Conservation (phyloP, 1,139 yeast species). For the Kodamaea plutei region DNA sequence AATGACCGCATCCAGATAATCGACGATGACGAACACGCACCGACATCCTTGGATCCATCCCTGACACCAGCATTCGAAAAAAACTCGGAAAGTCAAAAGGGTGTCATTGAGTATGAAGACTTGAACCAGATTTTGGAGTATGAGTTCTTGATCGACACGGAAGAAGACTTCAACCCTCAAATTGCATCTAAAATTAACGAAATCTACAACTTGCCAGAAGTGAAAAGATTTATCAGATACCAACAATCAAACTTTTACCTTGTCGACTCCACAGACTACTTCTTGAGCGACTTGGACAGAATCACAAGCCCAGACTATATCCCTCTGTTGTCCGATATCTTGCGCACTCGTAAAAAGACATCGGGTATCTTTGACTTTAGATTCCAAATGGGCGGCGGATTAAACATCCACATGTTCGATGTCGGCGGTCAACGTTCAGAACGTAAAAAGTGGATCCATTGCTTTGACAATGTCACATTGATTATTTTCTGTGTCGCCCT, state of each 20-base stretch:
- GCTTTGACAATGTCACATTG: constrained; percentile 87
- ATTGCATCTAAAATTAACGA: constrained; percentile 44
- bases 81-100: not conserved
- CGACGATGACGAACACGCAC: constrained; percentile 6
- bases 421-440: constrained; percentile 95
- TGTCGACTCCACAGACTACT: constrained; percentile 84
- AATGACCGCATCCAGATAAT: constrained; percentile 8
- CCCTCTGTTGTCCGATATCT: constrained; percentile 73
- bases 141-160: constrained; percentile 47
- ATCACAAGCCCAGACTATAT: constrained; percentile 58
- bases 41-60: not conserved
- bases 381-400: constrained; percentile 68
- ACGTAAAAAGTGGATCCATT: constrained; percentile 93
- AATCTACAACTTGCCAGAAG: constrained; percentile 56
- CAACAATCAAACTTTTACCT: constrained; percentile 75
- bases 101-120: constrained; percentile 34
- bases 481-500: constrained; percentile 88
- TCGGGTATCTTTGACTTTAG: constrained; percentile 86
- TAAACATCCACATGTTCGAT: constrained; percentile 80
- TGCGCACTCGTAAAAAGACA: constrained; percentile 87
- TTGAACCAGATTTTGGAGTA: constrained; percentile 45
- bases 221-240: constrained; percentile 51
- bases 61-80: not conserved
- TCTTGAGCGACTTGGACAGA: constrained; percentile 63
- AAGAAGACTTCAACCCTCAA: constrained; percentile 39